Conservation (phyloP, 129 eudicot species). For the Chrysanthemum lavandulifolium region DNA sequence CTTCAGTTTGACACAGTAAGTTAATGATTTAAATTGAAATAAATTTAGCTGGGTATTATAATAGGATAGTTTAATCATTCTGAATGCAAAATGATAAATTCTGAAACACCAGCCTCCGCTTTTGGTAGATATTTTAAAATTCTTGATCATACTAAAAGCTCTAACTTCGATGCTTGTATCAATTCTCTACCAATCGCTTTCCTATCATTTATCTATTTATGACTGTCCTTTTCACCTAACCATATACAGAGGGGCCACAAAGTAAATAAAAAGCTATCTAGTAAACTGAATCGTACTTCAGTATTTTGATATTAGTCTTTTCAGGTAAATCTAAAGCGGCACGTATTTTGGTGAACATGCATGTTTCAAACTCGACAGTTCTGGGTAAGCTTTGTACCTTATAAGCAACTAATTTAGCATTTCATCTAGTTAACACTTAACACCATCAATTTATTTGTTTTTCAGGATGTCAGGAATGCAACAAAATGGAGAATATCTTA, state of each 20-base stretch:
- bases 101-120: no score
- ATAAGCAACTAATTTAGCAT: conserved; percentile 3
- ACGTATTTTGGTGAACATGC: conserved; percentile 73
- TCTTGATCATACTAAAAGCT: no score
- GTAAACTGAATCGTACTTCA: neutral
- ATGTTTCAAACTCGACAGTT: conserved; percentile 54
- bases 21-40: conserved; percentile 1
- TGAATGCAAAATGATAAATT: no score
- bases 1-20: conserved; percentile 79
- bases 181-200: no score
- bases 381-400: conserved; percentile 51
- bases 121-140: no score
- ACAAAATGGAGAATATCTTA: conserved; percentile 72
- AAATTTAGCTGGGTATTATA: neutral
- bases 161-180: no score
- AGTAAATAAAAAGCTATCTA: no score
- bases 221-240: no score
- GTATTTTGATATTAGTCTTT: conserved; percentile 10
- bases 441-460: conserved; percentile 15
- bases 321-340: conserved; percentile 99
- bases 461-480: conserved; percentile 77
- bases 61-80: no score
- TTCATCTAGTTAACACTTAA: neutral
- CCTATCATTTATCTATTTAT: no score
- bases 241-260: no score